Evolutionary conservation across 1,284 basidiomycete species (phyloP).

Genomic region (Cryptococcus floricola): DNA sequence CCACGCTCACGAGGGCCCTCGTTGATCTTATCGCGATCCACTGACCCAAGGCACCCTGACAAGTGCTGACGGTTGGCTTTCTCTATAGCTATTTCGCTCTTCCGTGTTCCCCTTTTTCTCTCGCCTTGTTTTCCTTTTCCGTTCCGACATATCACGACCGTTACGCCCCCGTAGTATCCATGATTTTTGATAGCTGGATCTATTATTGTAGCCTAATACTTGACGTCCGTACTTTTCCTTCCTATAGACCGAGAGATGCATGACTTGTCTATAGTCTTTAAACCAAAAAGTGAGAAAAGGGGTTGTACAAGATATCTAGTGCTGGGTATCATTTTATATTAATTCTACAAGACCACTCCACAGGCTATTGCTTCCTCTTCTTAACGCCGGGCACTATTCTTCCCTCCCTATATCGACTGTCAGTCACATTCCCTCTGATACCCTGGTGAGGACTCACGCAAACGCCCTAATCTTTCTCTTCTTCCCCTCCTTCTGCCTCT

Average conservation of each 20-base stretch:
- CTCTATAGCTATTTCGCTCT: not conserved
- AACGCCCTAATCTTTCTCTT: conserved; percentile 62
- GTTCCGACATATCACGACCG: not conserved
- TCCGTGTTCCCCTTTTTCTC: not conserved
- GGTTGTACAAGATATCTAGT: not conserved
- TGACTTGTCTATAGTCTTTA: not conserved
- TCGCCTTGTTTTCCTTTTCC: not conserved
- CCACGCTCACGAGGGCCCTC: conserved; percentile 39
- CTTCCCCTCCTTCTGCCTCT: conserved; percentile 73
- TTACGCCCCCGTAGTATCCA: not conserved
- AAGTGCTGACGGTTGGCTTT: not conserved
- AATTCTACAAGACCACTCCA: not conserved
- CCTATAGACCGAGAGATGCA: not conserved
- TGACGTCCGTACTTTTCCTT: not conserved
- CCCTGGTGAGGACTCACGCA: conserved; percentile 28
- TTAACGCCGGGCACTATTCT: conserved; percentile 5
- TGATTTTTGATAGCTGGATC: not conserved
- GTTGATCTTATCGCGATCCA: conserved; percentile 9
- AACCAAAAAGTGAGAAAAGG: not conserved
- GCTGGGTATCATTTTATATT: not conserved
- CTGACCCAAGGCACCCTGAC: not conserved
- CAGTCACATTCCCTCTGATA: not conserved
- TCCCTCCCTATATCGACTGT: conserved; percentile 6
- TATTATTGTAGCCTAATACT: not conserved
- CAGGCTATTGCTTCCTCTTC: conserved; percentile 5